Conservation (phyloP, 768 basidiomycete species). For the Plicaturopsis crispa region DNA sequence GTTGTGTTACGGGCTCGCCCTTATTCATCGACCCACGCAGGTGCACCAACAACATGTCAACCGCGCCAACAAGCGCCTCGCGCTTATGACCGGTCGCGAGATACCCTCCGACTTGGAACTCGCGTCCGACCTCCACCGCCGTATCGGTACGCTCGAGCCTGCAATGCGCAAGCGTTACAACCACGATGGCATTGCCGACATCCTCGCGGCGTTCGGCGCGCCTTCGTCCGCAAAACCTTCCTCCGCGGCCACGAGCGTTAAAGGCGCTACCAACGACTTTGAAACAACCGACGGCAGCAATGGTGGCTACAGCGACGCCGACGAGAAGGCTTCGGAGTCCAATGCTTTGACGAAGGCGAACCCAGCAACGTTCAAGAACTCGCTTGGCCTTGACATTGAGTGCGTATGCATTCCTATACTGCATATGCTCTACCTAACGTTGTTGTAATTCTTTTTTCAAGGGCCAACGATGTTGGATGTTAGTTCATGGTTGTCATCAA, state of each 20-base stretch:
- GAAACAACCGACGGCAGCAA: constrained; percentile 10
- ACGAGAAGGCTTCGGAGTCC: constrained; percentile 24
- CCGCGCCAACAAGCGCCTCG: constrained; percentile 52
- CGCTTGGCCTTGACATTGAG: constrained; percentile 68
- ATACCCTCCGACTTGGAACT: constrained; percentile 43
- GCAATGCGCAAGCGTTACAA: too few relatives aligned
- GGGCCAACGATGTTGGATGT: too few relatives aligned
- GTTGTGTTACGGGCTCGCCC: constrained; percentile 5
- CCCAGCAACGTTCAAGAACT: constrained; percentile 35
- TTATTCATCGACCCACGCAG: constrained; percentile 36
- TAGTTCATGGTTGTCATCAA: too few relatives aligned
- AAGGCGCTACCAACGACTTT: too few relatives aligned
- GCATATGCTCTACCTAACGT: too few relatives aligned
- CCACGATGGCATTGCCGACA: too few relatives aligned
- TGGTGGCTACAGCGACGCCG: constrained; percentile 25
- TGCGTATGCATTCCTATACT: too few relatives aligned
- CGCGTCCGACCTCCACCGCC: constrained; percentile 32
- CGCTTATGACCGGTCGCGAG: constrained; percentile 57
- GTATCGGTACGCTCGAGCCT: constrained; percentile 30
- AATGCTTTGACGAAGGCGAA: constrained; percentile 35
- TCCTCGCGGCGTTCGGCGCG: too few relatives aligned
- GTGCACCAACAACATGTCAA: constrained; percentile 66
- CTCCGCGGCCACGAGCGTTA: constrained; percentile 5
- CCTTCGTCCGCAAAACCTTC: too few relatives aligned
- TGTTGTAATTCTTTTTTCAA: too few relatives aligned